Evolutionary conservation across 2,329 filamentous ascomycete genomes (phyloP).

Genomic region (Phyllosticta citribraziliensis): DNA sequence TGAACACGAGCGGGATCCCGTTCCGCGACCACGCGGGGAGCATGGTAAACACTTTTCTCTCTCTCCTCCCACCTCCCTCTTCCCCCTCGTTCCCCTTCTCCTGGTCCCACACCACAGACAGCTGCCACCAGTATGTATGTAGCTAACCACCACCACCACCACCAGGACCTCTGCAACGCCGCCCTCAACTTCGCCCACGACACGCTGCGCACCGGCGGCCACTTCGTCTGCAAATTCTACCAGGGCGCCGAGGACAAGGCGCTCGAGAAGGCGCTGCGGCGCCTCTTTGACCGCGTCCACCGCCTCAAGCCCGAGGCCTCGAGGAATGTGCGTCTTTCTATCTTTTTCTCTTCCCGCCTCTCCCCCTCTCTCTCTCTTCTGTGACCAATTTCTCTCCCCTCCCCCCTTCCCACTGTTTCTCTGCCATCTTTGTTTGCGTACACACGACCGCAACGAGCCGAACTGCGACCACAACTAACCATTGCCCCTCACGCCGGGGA

Average conservation of each 20-base stretch:
- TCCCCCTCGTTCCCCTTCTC: neutral
- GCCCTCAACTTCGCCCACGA: constrained; percentile 80
- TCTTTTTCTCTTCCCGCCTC: neutral
- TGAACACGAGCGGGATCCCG: constrained; percentile 87
- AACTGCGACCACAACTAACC: neutral
- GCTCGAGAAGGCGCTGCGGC: constrained; percentile 64
- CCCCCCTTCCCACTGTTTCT: no score
- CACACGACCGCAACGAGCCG: no score
- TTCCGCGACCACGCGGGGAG: constrained; percentile 87
- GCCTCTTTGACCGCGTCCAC: constrained; percentile 68
- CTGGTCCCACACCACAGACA: neutral
- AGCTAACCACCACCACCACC: neutral
- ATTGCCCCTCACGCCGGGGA: neutral
- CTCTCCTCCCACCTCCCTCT: neutral
- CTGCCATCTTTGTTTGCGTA: no score
- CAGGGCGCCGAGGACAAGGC: constrained; percentile 77
- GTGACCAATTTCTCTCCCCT: no score
- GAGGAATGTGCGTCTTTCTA: constrained; percentile 54
- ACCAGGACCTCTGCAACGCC: constrained; percentile 80
- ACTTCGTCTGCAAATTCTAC: constrained; percentile 98
- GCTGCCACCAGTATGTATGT: neutral
- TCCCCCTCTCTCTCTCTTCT: no score
- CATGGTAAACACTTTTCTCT: constrained; percentile 58
- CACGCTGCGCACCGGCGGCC: constrained; percentile 69
- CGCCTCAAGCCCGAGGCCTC: constrained; percentile 90